Base-by-base conservation (phyloP, 805 yeast species). In the Cephaloascus albidus region DNA sequence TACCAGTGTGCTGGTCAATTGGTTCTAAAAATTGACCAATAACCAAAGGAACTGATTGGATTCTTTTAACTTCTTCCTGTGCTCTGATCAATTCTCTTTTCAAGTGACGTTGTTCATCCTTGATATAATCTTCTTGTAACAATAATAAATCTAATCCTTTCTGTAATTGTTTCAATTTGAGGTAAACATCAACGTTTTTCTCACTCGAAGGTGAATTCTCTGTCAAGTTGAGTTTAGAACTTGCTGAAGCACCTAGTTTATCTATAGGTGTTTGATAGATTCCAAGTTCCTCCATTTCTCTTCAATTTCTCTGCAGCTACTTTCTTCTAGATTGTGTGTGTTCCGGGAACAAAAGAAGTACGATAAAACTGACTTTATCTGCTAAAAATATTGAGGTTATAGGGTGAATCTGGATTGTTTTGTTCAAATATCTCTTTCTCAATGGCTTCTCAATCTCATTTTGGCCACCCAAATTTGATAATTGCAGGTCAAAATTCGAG, bases 1-100 rank as follows among this genome's bases (percentile, higher is more conserved):
- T 93, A 46, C 97, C 98, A 3, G 96, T 86, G 50, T 85, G 81
- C 59, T 89, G 93, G 61, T 93, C 99, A 50, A 93, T 89, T 42
- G 97, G 97, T 60, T 93, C 98, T 50, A 93, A 71, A 54, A 93
- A 94, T 64, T 93, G 98, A 18, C 99, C 99, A 61, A 93, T 93
- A 14, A 93, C 99, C 47, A 94, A 72, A 14, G 98, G 98, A 38
- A 93, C 98, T 3, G 96, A 85, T 56, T 93, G 96, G 58, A 93
- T 94, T 53, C 96, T 78, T 62, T 93, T 90, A 35, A 93, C 98
- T 64, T 93, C 99, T 61, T 93, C 98, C 60, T 94, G 97, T 2
- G 98, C 98, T 52, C 97, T 80, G 36, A 89, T 80, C 41, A 93
- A 73, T 67, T 93, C 99, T 48, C 97, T 76, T 54, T 87, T 89